Evolutionary conservation across 306 rosid species (phyloP).

Genomic region (Glycine tomentella): DNA sequence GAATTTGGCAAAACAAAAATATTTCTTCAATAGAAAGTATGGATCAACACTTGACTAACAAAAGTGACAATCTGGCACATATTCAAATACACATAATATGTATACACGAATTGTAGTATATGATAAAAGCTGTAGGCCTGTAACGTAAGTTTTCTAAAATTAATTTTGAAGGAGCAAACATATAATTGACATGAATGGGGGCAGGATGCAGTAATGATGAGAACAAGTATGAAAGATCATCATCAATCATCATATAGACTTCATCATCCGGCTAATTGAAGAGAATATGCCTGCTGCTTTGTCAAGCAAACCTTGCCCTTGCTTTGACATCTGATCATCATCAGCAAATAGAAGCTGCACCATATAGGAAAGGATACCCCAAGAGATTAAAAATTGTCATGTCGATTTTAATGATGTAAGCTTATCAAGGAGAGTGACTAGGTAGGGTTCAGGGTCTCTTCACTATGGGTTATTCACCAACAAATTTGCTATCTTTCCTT

Average conservation of each 20-base stretch:
- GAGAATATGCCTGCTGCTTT: conserved; percentile 84
- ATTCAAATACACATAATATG: neutral
- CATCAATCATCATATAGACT: conserved; percentile 58
- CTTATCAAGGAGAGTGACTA: conserved; percentile 20
- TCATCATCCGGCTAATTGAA: conserved; percentile 88
- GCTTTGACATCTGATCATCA: conserved; percentile 62
- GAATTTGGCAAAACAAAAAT: conserved; percentile 9
- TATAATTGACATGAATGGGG: conserved; percentile 18
- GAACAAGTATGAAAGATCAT: conserved; percentile 17
- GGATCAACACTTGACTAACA: neutral
- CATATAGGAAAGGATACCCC: conserved; percentile 19
- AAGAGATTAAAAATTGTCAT: neutral
- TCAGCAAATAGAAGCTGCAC: conserved; percentile 75
- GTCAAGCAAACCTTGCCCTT: conserved; percentile 70
- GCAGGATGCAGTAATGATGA: neutral
- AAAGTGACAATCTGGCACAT: conserved; percentile 5
- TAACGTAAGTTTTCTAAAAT: conserved; percentile 6
- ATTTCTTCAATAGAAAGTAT: conserved; percentile 13
- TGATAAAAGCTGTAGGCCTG: neutral
- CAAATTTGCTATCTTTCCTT: conserved; percentile 1
- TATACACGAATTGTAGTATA: conserved; percentile 20
- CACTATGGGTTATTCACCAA: neutral
- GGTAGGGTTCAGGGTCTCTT: conserved; percentile 7
- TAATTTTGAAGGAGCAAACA: conserved; percentile 24
- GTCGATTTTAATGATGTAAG: conserved; percentile 3